Evolutionary conservation across 345 rosid genomes (phyloP).

Genomic region (Rhizophora apiculata): DNA sequence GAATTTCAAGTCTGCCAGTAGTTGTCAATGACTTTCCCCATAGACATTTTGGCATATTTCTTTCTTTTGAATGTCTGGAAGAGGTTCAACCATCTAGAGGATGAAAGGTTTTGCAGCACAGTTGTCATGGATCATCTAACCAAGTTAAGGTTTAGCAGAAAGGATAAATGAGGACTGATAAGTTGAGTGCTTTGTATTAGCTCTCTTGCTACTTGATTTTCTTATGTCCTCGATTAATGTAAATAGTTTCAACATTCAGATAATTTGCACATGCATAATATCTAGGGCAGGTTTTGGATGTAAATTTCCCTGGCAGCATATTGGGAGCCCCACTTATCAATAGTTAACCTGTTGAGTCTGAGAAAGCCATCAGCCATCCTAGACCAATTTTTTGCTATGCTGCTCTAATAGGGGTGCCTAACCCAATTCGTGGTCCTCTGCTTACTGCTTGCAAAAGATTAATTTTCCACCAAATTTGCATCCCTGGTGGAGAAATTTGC

Average conservation of each 20-base stretch:
- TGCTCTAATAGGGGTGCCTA: not conserved
- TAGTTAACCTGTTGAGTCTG: not conserved
- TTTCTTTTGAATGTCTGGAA: not conserved
- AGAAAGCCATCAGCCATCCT: not conserved
- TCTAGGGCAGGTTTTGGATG: not conserved
- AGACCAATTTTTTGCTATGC: not conserved
- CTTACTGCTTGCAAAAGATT: not conserved
- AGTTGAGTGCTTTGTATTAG: not conserved
- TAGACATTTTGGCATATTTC: not conserved
- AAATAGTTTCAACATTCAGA: not conserved
- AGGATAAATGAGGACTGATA: not conserved
- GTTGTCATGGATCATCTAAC: not conserved
- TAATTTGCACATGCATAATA: not conserved
- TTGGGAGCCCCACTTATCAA: not conserved
- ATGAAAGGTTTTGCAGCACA: not conserved
- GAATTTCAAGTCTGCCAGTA: too few relatives aligned
- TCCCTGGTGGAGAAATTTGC: not conserved
- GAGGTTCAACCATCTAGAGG: not conserved
- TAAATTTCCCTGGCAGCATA: not conserved
- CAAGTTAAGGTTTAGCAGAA: not conserved
- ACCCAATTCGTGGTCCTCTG: not conserved
- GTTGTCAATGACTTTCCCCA: too few relatives aligned
- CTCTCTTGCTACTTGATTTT: constrained; percentile 2
- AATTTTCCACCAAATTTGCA: too few relatives aligned
- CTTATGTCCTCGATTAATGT: not conserved